phyloP scores from a whole-genome alignment of 192 early-diverging fungal genomes.

The Jimgerdemannia flammicorona region DNA sequence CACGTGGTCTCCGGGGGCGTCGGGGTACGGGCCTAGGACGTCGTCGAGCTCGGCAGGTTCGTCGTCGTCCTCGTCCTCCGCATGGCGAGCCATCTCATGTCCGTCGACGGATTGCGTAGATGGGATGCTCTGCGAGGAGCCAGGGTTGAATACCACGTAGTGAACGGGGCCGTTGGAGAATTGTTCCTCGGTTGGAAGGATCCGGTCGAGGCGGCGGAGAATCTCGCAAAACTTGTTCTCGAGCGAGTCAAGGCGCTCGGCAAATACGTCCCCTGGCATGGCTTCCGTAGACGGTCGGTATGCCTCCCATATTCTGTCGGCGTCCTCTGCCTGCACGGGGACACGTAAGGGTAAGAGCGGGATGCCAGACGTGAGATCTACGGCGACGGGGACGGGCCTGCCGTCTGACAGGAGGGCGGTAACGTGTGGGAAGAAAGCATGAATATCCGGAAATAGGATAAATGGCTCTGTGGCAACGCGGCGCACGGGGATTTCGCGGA shows the following conservation, averaged over 20 bases:
- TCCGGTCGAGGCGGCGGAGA: conserved; percentile 16
- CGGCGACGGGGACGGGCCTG: conserved; percentile 14
- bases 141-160: conserved; percentile 3
- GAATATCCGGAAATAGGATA: conserved; percentile 20
- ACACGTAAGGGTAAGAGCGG: conserved; percentile 10
- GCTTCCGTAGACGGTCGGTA: not conserved
- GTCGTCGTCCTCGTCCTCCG: conserved; percentile 6
- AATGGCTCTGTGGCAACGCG: not conserved
- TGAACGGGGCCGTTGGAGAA: not conserved
- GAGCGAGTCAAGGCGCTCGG: conserved; percentile 5
- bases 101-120: not conserved
- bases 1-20: not conserved
- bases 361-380: not conserved
- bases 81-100: not conserved
- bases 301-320: conserved; percentile 10
- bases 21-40: conserved; percentile 1
- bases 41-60: not conserved
- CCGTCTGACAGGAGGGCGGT: conserved; percentile 18
- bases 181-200: conserved; percentile 1
- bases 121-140: not conserved
- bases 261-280: not conserved
- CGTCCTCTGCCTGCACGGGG: not conserved
- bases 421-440: conserved; percentile 18
- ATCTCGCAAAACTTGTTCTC: conserved; percentile 16
- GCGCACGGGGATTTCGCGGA: not conserved